Conservation (phyloP, 2,329 filamentous ascomycete genomes). For the Colletotrichum phormii region DNA sequence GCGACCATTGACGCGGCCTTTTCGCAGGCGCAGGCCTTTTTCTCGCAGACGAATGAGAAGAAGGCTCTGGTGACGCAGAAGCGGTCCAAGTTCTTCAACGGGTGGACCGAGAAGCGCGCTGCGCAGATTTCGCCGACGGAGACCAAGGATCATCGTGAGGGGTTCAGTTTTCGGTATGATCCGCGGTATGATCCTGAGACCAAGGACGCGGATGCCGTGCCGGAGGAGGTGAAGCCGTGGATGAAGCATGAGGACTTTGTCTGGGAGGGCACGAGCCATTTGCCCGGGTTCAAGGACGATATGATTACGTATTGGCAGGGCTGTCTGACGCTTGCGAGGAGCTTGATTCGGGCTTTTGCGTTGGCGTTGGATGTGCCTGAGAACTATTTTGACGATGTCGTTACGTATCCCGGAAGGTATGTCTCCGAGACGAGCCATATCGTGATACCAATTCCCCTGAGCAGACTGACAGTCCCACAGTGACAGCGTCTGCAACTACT, state of each 20-base stretch:
- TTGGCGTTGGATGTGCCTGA: conserved; percentile 39
- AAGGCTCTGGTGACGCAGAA: conserved; percentile 42
- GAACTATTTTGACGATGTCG: conserved; percentile 38
- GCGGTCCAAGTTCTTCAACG: conserved; percentile 50
- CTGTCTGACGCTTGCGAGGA: conserved; percentile 40
- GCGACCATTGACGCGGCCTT: conserved; percentile 43
- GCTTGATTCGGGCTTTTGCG: conserved; percentile 40
- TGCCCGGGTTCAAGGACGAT: conserved; percentile 35
- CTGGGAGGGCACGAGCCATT: conserved; percentile 38
- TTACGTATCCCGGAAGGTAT: conserved; percentile 37
- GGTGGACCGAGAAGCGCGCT: conserved; percentile 44
- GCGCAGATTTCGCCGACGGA: conserved; percentile 45
- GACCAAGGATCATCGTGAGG: conserved; percentile 45
- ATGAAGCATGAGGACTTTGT: conserved; percentile 38
- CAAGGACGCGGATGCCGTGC: conserved; percentile 42
- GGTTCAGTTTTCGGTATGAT: conserved; percentile 51
- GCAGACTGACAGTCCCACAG: conserved; percentile 5
- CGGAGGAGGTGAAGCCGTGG: conserved; percentile 34
- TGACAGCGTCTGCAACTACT: conserved; percentile 54
- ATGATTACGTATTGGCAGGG: conserved; percentile 37
- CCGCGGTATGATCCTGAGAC: conserved; percentile 54
- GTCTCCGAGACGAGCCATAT: neutral
- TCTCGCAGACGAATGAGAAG: conserved; percentile 43
- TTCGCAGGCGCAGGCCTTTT: conserved; percentile 42
- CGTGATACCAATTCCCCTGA: neutral